Conservation (phyloP, 495 filamentous ascomycete species). For the Tuber melanosporum region DNA sequence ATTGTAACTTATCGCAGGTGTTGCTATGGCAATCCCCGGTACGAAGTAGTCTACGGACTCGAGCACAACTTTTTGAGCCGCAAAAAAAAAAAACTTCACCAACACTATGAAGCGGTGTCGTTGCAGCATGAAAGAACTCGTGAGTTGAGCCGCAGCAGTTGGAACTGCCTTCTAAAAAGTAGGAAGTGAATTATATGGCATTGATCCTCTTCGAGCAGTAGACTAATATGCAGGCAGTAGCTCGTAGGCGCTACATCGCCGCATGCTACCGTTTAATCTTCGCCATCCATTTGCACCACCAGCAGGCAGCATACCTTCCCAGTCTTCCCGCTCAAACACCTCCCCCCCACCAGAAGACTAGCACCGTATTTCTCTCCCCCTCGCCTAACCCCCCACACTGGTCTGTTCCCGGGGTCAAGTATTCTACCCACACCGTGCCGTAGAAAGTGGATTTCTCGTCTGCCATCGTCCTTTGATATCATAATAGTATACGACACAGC, state of each 20-base stretch:
- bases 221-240: background rate
- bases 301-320: background rate
- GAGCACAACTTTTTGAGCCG: background rate
- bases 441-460: no score
- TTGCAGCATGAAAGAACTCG: background rate
- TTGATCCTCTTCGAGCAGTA: background rate
- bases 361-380: no score
- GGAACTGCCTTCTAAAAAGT: background rate
- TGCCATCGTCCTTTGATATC: no score
- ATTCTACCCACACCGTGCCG: no score
- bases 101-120: no score
- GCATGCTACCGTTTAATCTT: background rate
- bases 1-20: background rate
- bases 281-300: background rate
- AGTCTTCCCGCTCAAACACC: background rate
- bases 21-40: background rate
- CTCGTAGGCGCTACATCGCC: background rate
- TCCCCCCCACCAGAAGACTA: no score
- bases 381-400: no score
- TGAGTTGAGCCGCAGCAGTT: background rate
- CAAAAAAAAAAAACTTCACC: background rate
- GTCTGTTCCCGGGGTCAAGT: no score
- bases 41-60: no score
- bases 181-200: background rate
- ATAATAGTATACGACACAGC: no score